Evolutionary conservation across 805 yeast species (phyloP), one percentile per base, ranked within the genome.

Genomic region (Wickerhamomyces chambardii): DNA sequence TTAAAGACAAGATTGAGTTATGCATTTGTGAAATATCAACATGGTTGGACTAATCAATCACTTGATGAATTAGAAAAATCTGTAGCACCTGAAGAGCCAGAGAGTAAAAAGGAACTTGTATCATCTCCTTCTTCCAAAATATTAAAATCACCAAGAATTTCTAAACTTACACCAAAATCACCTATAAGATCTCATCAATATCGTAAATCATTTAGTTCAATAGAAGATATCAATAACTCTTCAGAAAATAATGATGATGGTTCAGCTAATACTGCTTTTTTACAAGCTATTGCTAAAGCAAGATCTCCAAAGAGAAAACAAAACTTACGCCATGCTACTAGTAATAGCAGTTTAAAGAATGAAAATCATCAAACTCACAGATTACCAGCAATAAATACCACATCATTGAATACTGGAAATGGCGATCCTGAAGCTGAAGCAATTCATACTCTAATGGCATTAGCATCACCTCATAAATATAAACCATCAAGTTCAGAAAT

Each of bases 211-310:
- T 34, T 39, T 39, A 47, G 41, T n/a, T 45, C 27, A 24, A 24
- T 46, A 27, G 45, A 37, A 19, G 41, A 43, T 31, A 7, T 3
- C 14, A 14, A 24, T 11, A 8, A 7, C 5, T 11, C 27, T 8
- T 19, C 22, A 19, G 10, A 8, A 8, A 10, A 19, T 19, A 19
- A 10, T 19, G 48, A 47, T 11, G 53, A 46, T 18, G 56, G 59
- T 1, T 61, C 66, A 8, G 69, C 69, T 9, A 63, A 61, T 36
- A 36, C 44, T 10, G 69, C 69, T 2, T 63, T 64, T 35, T 34
- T 60, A 27, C 58, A 57, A 31, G 67, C 66, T 5, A 51, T 64
- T 1, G 49, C 63, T 15, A 59, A 60, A 33, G 28, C 42, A 4
- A 40, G 43, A 14, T 49, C 56, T 15, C 63, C 63, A 15, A 50